phyloP scores from a whole-genome alignment of 495 filamentous ascomycete species.

The Chaetomium fimeti region DNA sequence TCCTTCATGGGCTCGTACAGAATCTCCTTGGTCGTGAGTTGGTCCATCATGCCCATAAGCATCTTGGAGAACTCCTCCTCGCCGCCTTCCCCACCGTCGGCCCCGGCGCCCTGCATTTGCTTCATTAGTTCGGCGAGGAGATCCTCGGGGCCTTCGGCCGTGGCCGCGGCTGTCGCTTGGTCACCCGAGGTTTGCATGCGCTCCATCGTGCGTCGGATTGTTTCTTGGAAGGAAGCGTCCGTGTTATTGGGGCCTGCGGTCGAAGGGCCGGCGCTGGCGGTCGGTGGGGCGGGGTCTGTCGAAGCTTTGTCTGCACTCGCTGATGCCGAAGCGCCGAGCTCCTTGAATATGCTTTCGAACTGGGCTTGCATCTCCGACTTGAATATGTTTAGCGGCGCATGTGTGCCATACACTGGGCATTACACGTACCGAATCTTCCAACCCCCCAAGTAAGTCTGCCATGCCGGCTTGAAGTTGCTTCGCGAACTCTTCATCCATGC shows the following conservation, averaged over 20 bases:
- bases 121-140: conserved; percentile 83
- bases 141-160: conserved; percentile 69
- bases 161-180: conserved; percentile 74
- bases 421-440: conserved; percentile 57
- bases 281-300: conserved; percentile 25
- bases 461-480: conserved; percentile 84
- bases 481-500: conserved; percentile 70
- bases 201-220: conserved; percentile 86
- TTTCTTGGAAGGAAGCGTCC: conserved; percentile 79
- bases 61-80: conserved; percentile 91
- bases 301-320: conserved; percentile 29
- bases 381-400: conserved; percentile 16
- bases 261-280: conserved; percentile 22
- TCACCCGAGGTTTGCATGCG: conserved; percentile 86
- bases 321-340: conserved; percentile 57
- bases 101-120: conserved; percentile 63
- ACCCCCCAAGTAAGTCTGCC: conserved; percentile 71
- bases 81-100: conserved; percentile 59
- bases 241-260: conserved; percentile 19
- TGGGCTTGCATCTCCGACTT: conserved; percentile 79
- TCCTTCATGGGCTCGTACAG: conserved; percentile 99
- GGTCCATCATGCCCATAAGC: conserved; percentile 96
- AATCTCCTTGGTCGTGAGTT: conserved; percentile 96
- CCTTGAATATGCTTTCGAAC: conserved; percentile 80
- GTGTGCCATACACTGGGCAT: not conserved